Base-by-base conservation (phyloP, 2,329 filamentous ascomycete species). In the Phaeosphaeria sp. region DNA sequence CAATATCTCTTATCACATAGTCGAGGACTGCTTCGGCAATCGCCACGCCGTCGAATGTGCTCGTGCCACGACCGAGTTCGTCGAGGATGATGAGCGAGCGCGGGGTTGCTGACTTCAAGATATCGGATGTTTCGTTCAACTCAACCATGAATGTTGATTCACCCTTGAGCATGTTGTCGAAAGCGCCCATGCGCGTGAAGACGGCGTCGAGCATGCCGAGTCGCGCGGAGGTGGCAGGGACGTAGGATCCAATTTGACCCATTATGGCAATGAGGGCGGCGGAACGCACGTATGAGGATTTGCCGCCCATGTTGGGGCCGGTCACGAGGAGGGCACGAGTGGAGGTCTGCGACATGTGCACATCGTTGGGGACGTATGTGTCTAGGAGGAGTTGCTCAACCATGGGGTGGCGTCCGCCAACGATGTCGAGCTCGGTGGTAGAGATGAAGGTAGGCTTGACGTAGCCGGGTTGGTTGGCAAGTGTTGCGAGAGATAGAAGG, bases 141-240 rank as follows among this genome's bases (percentile, higher is more conserved):
- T 99, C 95, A 53, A 99, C 93, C 93, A 98, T 97, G 80, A 99
- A 99, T 13, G 95, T 99, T 22, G 88, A 91, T 79, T 99, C 95
- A 68, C 93, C 93, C 4, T 92, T 91, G 75, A 98, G 91, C 80
- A 99, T 92, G 74, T 97, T 98, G 79, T 99, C 95, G 67, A 91
- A 91, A 2, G 95, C 95, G 52, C 95, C 95, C 87, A 97, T 97
- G 64, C 95, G 91, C 0, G 95, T 97, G 81, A 94, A 92, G 47
- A 99, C 92, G 6, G 92, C 92, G 76, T 99, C 95, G 36, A 94
- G 84, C 60, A 97, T 88, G 9, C 93, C 94, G 0, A 98, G 84
- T 2, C 82, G 79, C 24, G 94, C 87, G 2, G 87, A 83, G 25
- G 85, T 83, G 21, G 94, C 94, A 1, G 95, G 95, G 0, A 99